Percentiles rank a stretch among this genome's conserved stretches.
These are phyloP conservation scores for Cladosporium velox DNA, from an alignment of 2,329 filamentous ascomycete genomes.

Conservation along the genomic window DNA sequence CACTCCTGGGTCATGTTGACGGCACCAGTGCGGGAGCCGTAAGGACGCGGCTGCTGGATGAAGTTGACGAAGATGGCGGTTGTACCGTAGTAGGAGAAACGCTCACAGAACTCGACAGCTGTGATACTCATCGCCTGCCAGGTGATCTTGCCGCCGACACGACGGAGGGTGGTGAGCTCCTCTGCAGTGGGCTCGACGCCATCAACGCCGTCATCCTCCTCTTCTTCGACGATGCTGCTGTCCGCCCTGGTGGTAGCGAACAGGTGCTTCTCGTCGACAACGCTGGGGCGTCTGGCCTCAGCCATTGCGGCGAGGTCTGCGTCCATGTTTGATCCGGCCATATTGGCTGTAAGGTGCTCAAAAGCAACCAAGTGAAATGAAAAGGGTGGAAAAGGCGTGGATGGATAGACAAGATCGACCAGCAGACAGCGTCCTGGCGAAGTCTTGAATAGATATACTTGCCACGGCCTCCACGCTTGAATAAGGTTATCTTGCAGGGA, in stretches of 20 bases:
- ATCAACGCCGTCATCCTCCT: conserved; percentile 21
- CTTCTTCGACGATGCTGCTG: conserved; percentile 18
- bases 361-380: not conserved
- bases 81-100: conserved; percentile 49
- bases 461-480: conserved; percentile 8
- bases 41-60: conserved; percentile 40
- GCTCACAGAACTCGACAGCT: conserved; percentile 52
- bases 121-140: conserved; percentile 50
- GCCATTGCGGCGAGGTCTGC: conserved; percentile 27
- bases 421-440: not conserved
- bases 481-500: conserved; percentile 16
- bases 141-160: conserved; percentile 49
- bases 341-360: conserved; percentile 14
- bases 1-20: conserved; percentile 39
- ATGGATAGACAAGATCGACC: conserved; percentile 10
- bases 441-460: conserved; percentile 13
- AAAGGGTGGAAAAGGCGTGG: not conserved
- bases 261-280: conserved; percentile 22
- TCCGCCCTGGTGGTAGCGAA: conserved; percentile 21
- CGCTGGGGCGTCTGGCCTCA: conserved; percentile 29
- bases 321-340: conserved; percentile 15
- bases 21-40: conserved; percentile 40
- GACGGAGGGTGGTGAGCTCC: conserved; percentile 46
- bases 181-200: conserved; percentile 42
- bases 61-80: conserved; percentile 54